Percentiles rank a stretch among this genome's conserved stretches.
Conservation (phyloP, 2,329 filamentous ascomycete species). For the Onygenales sp. region DNA sequence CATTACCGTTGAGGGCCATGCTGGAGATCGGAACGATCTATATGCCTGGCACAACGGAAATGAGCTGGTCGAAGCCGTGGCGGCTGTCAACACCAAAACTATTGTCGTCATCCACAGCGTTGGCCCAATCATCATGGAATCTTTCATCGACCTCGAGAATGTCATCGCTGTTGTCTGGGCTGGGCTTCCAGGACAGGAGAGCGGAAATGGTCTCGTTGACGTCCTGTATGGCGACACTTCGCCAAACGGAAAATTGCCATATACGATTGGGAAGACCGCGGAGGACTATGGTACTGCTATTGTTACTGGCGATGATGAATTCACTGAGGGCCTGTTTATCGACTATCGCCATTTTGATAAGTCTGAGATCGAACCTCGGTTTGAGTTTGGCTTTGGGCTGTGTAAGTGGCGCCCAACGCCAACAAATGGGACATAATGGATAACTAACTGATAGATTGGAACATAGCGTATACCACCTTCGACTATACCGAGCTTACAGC, state of each 20-base stretch:
- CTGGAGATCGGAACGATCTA: constrained; percentile 40
- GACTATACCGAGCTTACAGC: constrained; percentile 33
- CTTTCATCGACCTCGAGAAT: constrained; percentile 54
- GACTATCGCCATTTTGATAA: constrained; percentile 49
- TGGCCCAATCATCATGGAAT: constrained; percentile 50
- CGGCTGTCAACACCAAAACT: constrained; percentile 50
- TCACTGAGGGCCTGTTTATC: constrained; percentile 42
- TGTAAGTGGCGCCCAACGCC: constrained; percentile 4
- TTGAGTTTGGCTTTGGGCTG: constrained; percentile 49
- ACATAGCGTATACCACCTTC: constrained; percentile 44
- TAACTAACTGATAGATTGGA: neutral
- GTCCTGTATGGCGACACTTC: constrained; percentile 33
- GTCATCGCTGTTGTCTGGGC: constrained; percentile 55
- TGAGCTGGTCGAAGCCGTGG: constrained; percentile 43
- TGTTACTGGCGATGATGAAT: constrained; percentile 19
- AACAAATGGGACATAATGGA: neutral
- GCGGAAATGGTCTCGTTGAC: constrained; percentile 36
- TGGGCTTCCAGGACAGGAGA: constrained; percentile 51
- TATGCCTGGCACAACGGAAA: constrained; percentile 39
- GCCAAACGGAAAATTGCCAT: constrained; percentile 49
- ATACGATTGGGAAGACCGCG: constrained; percentile 48
- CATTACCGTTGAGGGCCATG: constrained; percentile 46
- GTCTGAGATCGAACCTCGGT: constrained; percentile 40
- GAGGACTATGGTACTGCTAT: constrained; percentile 36
- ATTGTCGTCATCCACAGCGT: constrained; percentile 58